These are phyloP conservation scores for Cryptococcus neoformans DNA, from an alignment of 1,284 basidiomycete species.

Conservation along the genomic window DNA sequence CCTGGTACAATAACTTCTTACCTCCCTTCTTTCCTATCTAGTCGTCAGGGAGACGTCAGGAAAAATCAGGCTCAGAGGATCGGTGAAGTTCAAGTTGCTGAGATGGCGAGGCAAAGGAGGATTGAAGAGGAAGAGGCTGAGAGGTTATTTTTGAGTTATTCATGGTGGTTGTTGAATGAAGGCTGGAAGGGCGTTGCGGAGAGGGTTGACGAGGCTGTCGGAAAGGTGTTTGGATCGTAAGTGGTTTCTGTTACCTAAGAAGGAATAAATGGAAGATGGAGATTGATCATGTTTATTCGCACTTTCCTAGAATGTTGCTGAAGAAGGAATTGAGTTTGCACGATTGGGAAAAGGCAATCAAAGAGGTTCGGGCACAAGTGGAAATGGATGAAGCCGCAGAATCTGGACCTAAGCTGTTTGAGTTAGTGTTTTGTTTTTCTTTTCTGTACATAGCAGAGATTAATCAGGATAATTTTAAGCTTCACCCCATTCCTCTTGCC, in stretches of 20 bases:
- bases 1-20: slow-evolving; percentile 8
- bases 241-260: slow-evolving; percentile 1
- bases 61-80: not conserved
- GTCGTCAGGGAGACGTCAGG: not conserved
- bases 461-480: slow-evolving; percentile 13
- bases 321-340: slow-evolving; percentile 40
- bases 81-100: slow-evolving; percentile 1
- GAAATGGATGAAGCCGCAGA: slow-evolving; percentile 25
- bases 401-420: slow-evolving; percentile 17
- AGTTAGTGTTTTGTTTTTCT: slow-evolving; percentile 17
- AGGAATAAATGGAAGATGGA: not conserved
- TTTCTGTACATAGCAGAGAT: not conserved
- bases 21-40: slow-evolving; percentile 4
- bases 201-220: slow-evolving; percentile 36
- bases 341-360: slow-evolving; percentile 40
- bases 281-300: not conserved
- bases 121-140: slow-evolving; percentile 35
- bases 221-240: slow-evolving; percentile 39
- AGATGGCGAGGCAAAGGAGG: slow-evolving; percentile 17
- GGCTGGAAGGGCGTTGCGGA: slow-evolving; percentile 42
- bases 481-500: slow-evolving; percentile 42
- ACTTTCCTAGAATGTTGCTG: slow-evolving; percentile 29
- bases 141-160: slow-evolving; percentile 45
- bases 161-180: slow-evolving; percentile 49
- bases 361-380: slow-evolving; percentile 37